Conservation (phyloP, 2,329 filamentous ascomycete genomes). For the Apiospora aurea region DNA sequence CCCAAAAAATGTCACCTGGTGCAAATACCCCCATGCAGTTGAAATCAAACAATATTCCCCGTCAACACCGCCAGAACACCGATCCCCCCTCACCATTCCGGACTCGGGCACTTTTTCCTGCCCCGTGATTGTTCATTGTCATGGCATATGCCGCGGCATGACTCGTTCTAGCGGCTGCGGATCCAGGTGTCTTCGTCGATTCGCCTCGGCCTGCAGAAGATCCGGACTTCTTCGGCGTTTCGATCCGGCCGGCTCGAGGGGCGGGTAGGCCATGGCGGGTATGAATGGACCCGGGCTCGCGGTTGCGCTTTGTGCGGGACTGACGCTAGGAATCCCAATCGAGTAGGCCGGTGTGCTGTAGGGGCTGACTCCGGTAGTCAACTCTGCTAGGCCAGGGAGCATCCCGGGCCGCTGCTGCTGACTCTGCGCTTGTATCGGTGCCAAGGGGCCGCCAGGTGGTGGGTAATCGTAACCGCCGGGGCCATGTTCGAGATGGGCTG, state of each 20-base stretch:
- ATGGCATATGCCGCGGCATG: constrained; percentile 30
- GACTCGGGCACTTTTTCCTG: constrained; percentile 24
- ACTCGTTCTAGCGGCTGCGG: constrained; percentile 37
- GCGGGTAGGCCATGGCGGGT: constrained; percentile 43
- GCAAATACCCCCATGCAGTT: constrained; percentile 7
- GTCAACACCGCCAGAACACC: constrained; percentile 13
- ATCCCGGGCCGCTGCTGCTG: constrained; percentile 51
- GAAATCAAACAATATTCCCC: constrained; percentile 17
- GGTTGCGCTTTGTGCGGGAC: constrained; percentile 47
- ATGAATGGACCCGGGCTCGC: constrained; percentile 53
- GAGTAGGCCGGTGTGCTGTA: constrained; percentile 66
- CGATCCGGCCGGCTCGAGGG: constrained; percentile 49
- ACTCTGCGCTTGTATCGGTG: constrained; percentile 59
- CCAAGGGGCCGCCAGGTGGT: constrained; percentile 50
- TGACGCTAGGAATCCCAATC: constrained; percentile 47
- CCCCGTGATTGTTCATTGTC: constrained; percentile 22
- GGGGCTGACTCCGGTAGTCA: constrained; percentile 68
- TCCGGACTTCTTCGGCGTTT: constrained; percentile 64
- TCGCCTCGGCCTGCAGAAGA: constrained; percentile 52
- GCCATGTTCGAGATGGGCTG: constrained; percentile 41
- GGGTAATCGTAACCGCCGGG: constrained; percentile 40
- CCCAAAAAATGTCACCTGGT: constrained; percentile 13
- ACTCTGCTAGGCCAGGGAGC: constrained; percentile 67
- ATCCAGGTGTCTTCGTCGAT: constrained; percentile 50
- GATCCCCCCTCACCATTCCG: neutral